Conservation (phyloP, 768 basidiomycete genomes). For the Tulasnella sp. region DNA sequence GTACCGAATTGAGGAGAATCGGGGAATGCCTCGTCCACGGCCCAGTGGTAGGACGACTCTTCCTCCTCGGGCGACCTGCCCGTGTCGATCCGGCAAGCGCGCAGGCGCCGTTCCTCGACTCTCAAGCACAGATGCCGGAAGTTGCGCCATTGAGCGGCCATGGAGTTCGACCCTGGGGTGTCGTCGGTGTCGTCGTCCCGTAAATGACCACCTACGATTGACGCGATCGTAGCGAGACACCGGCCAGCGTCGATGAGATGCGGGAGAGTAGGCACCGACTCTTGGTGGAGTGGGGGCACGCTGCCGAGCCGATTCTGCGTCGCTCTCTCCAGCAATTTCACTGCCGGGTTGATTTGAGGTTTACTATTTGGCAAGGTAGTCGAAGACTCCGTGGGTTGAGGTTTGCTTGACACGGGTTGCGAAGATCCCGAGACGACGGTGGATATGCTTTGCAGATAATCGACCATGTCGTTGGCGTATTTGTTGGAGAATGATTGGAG, state of each 20-base stretch:
- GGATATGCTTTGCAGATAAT: conserved; percentile 38
- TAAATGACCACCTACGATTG: conserved; percentile 56
- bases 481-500: neutral
- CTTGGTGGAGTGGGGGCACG: conserved; percentile 49
- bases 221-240: conserved; percentile 64
- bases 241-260: conserved; percentile 67
- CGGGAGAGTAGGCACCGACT: conserved; percentile 62
- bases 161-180: neutral
- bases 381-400: neutral
- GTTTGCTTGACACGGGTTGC: neutral
- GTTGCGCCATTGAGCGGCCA: neutral
- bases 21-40: neutral
- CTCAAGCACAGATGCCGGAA: neutral
- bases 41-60: neutral
- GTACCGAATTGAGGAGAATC: neutral
- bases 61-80: neutral
- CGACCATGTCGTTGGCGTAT: conserved; percentile 41
- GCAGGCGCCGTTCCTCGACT: neutral
- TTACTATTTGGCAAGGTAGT: no score
- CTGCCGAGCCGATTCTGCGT: neutral
- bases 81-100: neutral
- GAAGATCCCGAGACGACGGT: neutral
- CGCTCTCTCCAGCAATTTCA: no score
- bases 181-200: conserved; percentile 21
- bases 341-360: no score